Percentiles rank a stretch among this genome's conserved stretches.
Conservation (phyloP, 192 early-diverging fungal genomes). For the Dissophora ornata region DNA sequence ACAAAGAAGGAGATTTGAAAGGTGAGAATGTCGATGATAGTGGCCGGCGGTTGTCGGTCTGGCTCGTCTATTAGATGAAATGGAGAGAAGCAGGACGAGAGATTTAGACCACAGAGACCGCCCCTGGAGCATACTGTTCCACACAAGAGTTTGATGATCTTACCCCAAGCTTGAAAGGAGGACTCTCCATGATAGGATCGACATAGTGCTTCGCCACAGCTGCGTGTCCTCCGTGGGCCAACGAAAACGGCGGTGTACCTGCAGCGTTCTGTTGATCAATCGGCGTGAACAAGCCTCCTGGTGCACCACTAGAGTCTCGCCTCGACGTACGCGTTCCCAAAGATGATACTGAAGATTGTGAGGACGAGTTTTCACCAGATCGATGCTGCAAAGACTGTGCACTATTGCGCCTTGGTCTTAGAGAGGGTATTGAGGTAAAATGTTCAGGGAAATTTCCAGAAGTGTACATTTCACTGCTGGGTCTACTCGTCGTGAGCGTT, state of each 20-base stretch:
- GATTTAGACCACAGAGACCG: no score
- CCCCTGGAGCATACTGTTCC: no score
- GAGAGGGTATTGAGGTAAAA: neutral
- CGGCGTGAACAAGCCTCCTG: slow-evolving; percentile 15
- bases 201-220: slow-evolving; percentile 35
- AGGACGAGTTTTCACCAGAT: slow-evolving; percentile 40
- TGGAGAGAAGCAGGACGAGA: neutral
- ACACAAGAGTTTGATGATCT: neutral
- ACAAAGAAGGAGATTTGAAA: slow-evolving; percentile 58
- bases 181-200: slow-evolving; percentile 44
- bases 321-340: slow-evolving; percentile 40
- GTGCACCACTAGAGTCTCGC: slow-evolving; percentile 27
- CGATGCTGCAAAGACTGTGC: slow-evolving; percentile 37
- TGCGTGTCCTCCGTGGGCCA: slow-evolving; percentile 28
- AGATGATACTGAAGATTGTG: slow-evolving; percentile 43
- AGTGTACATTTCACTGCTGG: slow-evolving; percentile 22
- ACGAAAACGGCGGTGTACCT: slow-evolving; percentile 32
- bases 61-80: slow-evolving; percentile 27
- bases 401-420: slow-evolving; percentile 29
- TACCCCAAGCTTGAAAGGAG: slow-evolving; percentile 44
- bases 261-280: slow-evolving; percentile 16
- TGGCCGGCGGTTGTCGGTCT: slow-evolving; percentile 29
- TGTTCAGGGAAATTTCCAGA: slow-evolving; percentile 28
- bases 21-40: slow-evolving; percentile 41
- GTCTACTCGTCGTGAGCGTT: slow-evolving; percentile 8